Percentiles rank a stretch among this genome's conserved stretches.
Evolutionary conservation across 1,284 basidiomycete species (phyloP).

Genomic region (Volvariella volvacea): DNA sequence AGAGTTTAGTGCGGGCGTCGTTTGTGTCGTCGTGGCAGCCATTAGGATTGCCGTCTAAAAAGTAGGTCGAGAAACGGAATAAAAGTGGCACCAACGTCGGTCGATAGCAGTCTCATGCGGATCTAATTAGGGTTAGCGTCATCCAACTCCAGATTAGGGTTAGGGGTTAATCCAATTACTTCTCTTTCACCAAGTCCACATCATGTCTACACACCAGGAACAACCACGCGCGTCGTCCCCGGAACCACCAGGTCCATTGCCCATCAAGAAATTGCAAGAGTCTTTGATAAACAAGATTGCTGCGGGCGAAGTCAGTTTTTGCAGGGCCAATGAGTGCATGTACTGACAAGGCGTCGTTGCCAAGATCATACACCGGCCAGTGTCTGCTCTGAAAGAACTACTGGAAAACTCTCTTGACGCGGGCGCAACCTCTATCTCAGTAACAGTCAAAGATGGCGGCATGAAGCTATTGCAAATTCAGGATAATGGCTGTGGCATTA

Average conservation of each 20-base stretch:
- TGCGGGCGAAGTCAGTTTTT: constrained; percentile 61
- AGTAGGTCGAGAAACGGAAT: no score
- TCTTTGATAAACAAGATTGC: constrained; percentile 77
- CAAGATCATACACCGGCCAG: constrained; percentile 94
- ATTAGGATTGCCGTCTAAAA: constrained; percentile 6
- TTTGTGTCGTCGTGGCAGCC: constrained; percentile 13
- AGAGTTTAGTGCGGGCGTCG: constrained; percentile 7
- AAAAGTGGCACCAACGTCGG: no score
- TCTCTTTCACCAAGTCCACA: constrained; percentile 6
- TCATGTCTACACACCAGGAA: constrained; percentile 8
- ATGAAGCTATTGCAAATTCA: constrained; percentile 94
- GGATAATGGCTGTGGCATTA: constrained; percentile 94
- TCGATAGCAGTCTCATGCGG: no score
- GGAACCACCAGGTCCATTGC: constrained; percentile 27
- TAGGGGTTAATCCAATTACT: constrained; percentile 8
- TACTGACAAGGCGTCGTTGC: constrained; percentile 3
- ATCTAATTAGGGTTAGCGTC: not conserved
- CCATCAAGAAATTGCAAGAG: constrained; percentile 67
- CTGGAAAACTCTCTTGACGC: constrained; percentile 96
- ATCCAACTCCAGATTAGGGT: constrained; percentile 8
- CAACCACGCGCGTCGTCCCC: constrained; percentile 13
- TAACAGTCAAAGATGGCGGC: constrained; percentile 93
- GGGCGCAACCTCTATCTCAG: constrained; percentile 78
- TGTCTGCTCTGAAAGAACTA: constrained; percentile 95
- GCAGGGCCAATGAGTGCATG: not conserved